These are phyloP conservation scores for Coemansia pectinata DNA, from an alignment of 192 early-diverging fungal genomes.

Conservation along the genomic window DNA sequence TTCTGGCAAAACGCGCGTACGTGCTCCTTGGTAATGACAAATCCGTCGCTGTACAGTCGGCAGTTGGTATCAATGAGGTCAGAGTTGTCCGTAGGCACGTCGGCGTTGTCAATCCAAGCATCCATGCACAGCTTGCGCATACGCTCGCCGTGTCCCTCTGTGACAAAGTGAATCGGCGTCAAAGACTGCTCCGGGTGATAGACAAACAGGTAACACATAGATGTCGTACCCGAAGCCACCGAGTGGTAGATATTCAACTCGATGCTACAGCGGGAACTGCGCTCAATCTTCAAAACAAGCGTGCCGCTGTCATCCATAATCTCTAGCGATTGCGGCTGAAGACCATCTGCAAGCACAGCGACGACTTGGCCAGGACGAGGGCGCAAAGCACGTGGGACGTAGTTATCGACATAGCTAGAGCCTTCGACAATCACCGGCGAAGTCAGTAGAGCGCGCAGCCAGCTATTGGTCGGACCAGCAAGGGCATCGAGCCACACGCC, in stretches of 20 bases:
- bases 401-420: slow-evolving; percentile 62
- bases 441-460: slow-evolving; percentile 80
- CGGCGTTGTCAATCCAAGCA: slow-evolving; percentile 14
- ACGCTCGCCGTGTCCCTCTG: neutral
- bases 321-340: neutral
- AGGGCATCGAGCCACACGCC: slow-evolving; percentile 68
- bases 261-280: neutral
- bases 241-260: neutral
- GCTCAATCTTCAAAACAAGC: neutral
- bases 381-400: slow-evolving; percentile 60
- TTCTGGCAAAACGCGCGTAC: slow-evolving; percentile 81
- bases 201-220: neutral
- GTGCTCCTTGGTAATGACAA: slow-evolving; percentile 66
- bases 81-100: neutral
- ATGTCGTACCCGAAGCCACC: neutral
- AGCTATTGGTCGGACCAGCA: slow-evolving; percentile 66
- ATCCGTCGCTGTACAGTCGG: neutral
- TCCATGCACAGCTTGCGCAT: slow-evolving; percentile 4
- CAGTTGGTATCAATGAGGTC: neutral
- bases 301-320: slow-evolving; percentile 19
- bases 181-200: slow-evolving; percentile 5
- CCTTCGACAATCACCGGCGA: slow-evolving; percentile 74
- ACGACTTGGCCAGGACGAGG: slow-evolving; percentile 60
- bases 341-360: neutral
- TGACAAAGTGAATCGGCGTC: slow-evolving; percentile 20